These are phyloP conservation scores for Setaria viridis DNA, from an alignment of 202 grass and related monocot species.

Conservation along the genomic window DNA sequence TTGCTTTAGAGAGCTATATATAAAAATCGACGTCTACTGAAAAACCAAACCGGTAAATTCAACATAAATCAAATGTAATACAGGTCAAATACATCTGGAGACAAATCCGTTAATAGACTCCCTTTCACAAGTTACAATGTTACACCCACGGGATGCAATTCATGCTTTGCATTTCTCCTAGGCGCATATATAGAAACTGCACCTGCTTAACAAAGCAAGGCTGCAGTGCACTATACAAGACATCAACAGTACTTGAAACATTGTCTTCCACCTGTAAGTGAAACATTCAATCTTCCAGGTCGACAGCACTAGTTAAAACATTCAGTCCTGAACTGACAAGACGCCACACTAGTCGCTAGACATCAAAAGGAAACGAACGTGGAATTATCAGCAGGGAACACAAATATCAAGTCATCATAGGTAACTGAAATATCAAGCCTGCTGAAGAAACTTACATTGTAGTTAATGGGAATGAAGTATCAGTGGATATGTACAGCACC, in stretches of 20 bases:
- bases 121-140: neutral
- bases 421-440: neutral
- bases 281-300: neutral
- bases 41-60: neutral
- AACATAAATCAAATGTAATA: neutral
- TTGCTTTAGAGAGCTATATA: too few species aligned
- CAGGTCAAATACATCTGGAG: slow-evolving; percentile 17
- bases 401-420: neutral
- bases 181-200: neutral
- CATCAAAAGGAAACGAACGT: neutral
- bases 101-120: neutral
- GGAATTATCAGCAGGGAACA: neutral
- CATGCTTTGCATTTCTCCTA: slow-evolving; percentile 5
- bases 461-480: slow-evolving; percentile 70
- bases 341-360: neutral
- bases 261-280: neutral
- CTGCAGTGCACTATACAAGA: neutral
- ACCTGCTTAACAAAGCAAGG: neutral
- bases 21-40: too few species aligned
- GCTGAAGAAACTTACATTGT: slow-evolving; percentile 36
- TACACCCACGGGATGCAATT: neutral
- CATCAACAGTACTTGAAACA: neutral
- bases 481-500: slow-evolving; percentile 96
- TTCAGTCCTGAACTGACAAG: slow-evolving; percentile 4
- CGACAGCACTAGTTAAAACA: neutral